These are phyloP conservation scores for Boletus tomentosulus DNA, from an alignment of 768 basidiomycete species.

Conservation along the genomic window DNA sequence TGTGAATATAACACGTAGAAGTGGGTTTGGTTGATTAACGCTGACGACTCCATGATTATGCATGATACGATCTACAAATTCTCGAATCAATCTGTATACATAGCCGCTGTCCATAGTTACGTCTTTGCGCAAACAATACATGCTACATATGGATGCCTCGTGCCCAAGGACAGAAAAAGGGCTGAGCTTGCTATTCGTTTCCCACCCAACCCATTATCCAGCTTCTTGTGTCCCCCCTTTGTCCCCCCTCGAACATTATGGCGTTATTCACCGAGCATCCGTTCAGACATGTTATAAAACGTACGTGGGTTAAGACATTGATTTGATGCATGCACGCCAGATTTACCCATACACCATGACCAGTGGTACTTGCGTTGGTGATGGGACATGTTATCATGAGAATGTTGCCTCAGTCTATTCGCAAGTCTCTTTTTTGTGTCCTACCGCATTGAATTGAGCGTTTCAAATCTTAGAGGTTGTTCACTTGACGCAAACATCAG, in stretches of 20 bases:
- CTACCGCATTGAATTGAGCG: slow-evolving; percentile 9
- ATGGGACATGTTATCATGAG: slow-evolving; percentile 51
- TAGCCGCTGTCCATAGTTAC: slow-evolving; percentile 9
- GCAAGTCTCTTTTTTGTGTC: slow-evolving; percentile 21
- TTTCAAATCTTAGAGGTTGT: slow-evolving; percentile 45
- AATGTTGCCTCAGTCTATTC: slow-evolving; percentile 37
- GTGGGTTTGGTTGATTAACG: neutral
- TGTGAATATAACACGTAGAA: neutral
- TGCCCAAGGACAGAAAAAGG: slow-evolving; percentile 26
- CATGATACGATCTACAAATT: slow-evolving; percentile 6
- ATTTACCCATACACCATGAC: slow-evolving; percentile 11
- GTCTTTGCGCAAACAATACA: slow-evolving; percentile 8
- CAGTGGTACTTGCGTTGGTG: slow-evolving; percentile 46
- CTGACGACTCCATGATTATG: slow-evolving; percentile 8
- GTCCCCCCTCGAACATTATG: slow-evolving; percentile 22
- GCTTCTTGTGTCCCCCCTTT: slow-evolving; percentile 5
- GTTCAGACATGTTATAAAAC: slow-evolving; percentile 31
- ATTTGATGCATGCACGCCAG: neutral
- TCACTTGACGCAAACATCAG: slow-evolving; percentile 68
- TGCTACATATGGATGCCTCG: slow-evolving; percentile 21
- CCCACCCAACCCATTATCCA: slow-evolving; percentile 26
- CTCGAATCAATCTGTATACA: slow-evolving; percentile 9
- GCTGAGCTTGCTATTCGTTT: slow-evolving; percentile 8
- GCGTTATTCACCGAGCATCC: slow-evolving; percentile 31
- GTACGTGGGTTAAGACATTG: slow-evolving; percentile 12